phyloP scores from a whole-genome alignment of 2,329 filamentous ascomycete species.

The Xylariales sp. region DNA sequence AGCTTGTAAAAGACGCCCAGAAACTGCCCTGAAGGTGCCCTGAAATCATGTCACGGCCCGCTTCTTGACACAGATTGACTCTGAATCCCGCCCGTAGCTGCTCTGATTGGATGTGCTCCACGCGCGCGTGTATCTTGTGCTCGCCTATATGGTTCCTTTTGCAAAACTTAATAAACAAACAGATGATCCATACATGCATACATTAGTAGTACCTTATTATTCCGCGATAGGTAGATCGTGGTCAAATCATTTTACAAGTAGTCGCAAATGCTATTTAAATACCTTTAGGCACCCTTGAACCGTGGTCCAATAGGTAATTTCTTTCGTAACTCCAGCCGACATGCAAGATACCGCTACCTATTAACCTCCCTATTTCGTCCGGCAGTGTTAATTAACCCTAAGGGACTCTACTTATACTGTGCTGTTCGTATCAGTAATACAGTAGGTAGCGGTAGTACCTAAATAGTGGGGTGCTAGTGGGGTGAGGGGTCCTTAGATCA shows the following conservation, averaged over 20 bases:
- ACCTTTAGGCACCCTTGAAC: background rate
- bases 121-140: constrained; percentile 33
- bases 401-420: too few relatives aligned
- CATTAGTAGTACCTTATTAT: background rate
- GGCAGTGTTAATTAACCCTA: too few relatives aligned
- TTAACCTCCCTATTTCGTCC: too few relatives aligned
- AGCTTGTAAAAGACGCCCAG: constrained; percentile 4
- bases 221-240: constrained; percentile 3
- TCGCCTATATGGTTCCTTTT: constrained; percentile 10
- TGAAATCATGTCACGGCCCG: constrained; percentile 23
- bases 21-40: constrained; percentile 11
- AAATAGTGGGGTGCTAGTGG: background rate
- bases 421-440: too few relatives aligned
- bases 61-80: constrained; percentile 33
- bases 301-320: background rate
- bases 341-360: background rate
- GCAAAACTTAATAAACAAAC: constrained; percentile 1
- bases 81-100: background rate
- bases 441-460: too few relatives aligned
- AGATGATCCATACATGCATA: background rate
- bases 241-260: background rate
- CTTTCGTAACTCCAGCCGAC: background rate
- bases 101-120: constrained; percentile 33
- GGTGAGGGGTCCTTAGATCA: background rate
- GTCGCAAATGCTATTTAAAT: background rate